A percentile compares a stretch with the other conserved stretches of the same genome.
Evolutionary conservation across 1,139 yeast genomes (phyloP).

Genomic region (Scheffersomyces lignicola): DNA sequence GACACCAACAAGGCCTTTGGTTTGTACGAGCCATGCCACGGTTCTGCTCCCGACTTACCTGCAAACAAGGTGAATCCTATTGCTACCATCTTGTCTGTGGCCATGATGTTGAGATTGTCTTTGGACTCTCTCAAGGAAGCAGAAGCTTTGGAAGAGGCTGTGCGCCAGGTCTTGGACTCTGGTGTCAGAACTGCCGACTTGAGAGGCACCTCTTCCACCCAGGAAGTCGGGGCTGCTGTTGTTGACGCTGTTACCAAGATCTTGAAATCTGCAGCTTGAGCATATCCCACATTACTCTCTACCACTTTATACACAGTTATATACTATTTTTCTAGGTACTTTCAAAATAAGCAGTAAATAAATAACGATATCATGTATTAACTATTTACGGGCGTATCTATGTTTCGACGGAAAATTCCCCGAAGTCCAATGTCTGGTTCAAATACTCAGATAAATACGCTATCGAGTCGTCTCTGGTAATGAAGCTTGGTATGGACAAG

Average conservation of each 20-base stretch:
- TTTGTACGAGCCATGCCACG: slow-evolving; percentile 97
- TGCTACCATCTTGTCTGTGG: slow-evolving; percentile 92
- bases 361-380: slow-evolving; percentile 2
- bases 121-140: slow-evolving; percentile 83
- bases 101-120: slow-evolving; percentile 94
- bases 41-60: slow-evolving; percentile 94
- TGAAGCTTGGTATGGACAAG: slow-evolving; percentile 9
- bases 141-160: slow-evolving; percentile 86
- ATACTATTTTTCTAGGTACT: background rate
- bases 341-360: background rate
- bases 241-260: slow-evolving; percentile 68
- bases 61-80: slow-evolving; percentile 89
- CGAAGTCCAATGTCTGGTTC: slow-evolving; percentile 27
- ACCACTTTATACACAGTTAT: background rate
- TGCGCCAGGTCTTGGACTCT: slow-evolving; percentile 71
- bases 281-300: too few species aligned
- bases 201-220: slow-evolving; percentile 75
- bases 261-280: slow-evolving; percentile 27
- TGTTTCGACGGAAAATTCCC: slow-evolving; percentile 1
- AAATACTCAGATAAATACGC: slow-evolving; percentile 36
- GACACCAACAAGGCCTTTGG: slow-evolving; percentile 94
- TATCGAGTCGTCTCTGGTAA: slow-evolving; percentile 29
- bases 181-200: slow-evolving; percentile 92
- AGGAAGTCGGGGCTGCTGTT: slow-evolving; percentile 92
- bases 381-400: slow-evolving; percentile 3